Percentiles rank a stretch among this genome's conserved stretches.
These are phyloP conservation scores for Penicillium sp. DNA, from an alignment of 2,329 filamentous ascomycete species.

Conservation along the genomic window DNA sequence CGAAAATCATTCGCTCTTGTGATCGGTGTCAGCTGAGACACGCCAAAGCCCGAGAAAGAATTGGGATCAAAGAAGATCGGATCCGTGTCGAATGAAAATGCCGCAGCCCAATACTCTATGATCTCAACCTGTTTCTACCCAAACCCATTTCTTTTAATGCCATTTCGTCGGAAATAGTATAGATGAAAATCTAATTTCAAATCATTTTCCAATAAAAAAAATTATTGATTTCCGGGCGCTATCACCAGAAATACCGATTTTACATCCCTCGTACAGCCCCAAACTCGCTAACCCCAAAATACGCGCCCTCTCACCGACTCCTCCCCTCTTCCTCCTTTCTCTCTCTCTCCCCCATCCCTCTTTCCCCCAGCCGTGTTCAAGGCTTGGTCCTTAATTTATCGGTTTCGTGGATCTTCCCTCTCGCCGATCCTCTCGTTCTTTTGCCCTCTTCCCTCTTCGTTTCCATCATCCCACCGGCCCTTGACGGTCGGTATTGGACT, in stretches of 20 bases:
- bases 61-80: too few relatives aligned
- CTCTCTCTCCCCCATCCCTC: slow-evolving; percentile 12
- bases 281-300: slow-evolving; percentile 20
- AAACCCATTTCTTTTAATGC: too few relatives aligned
- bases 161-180: too few relatives aligned
- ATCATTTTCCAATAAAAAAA: too few relatives aligned
- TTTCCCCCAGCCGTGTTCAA: slow-evolving; percentile 15
- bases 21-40: too few relatives aligned
- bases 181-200: too few relatives aligned
- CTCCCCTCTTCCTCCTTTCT: slow-evolving; percentile 14
- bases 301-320: slow-evolving; percentile 24
- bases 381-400: slow-evolving; percentile 23
- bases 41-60: too few relatives aligned
- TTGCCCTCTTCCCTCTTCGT: background rate
- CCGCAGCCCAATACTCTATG: too few relatives aligned
- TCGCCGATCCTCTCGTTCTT: slow-evolving; percentile 1
- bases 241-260: background rate
- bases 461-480: slow-evolving; percentile 6
- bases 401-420: slow-evolving; percentile 2
- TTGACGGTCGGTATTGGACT: slow-evolving; percentile 18
- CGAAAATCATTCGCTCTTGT: too few relatives aligned
- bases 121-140: too few relatives aligned
- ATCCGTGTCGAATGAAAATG: too few relatives aligned
- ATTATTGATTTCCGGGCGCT: background rate
- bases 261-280: slow-evolving; percentile 10